Percentiles rank a stretch among this genome's conserved stretches.
These are phyloP conservation scores for Botryosphaeria dothidea DNA, from an alignment of 2,329 filamentous ascomycete species.

Conservation along the genomic window DNA sequence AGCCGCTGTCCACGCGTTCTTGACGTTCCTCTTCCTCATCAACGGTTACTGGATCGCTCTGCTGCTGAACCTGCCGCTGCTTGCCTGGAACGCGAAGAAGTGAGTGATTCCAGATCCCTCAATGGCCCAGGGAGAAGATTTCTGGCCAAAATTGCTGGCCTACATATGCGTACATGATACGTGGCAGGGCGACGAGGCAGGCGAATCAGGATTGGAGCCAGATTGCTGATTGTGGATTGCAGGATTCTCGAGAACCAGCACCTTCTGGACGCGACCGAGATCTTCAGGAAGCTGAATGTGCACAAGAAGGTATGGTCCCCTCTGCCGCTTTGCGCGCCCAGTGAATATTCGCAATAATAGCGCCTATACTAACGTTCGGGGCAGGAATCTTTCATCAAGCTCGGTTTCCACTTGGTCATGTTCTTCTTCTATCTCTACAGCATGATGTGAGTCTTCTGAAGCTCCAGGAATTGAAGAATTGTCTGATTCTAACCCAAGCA, in stretches of 20 bases:
- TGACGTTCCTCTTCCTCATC: constrained; percentile 94
- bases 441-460: constrained; percentile 65
- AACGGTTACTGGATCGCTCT: constrained; percentile 98
- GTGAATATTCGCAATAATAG: neutral
- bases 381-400: constrained; percentile 98
- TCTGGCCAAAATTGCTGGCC: neutral
- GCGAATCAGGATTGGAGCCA: neutral
- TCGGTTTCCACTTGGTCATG: constrained; percentile 98
- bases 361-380: neutral
- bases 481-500: constrained; percentile 23
- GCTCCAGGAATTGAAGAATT: neutral
- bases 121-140: neutral
- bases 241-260: constrained; percentile 98
- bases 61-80: constrained; percentile 84
- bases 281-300: constrained; percentile 97
- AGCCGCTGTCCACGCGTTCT: constrained; percentile 93
- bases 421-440: constrained; percentile 99
- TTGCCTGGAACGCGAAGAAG: constrained; percentile 98
- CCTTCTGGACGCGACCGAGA: constrained; percentile 95
- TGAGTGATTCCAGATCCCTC: constrained; percentile 52
- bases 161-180: neutral
- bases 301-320: constrained; percentile 81
- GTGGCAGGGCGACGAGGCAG: neutral
- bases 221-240: constrained; percentile 34
- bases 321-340: neutral